Conservation (phyloP, 768 basidiomycete genomes). For the Sarcomyxa edulis region DNA sequence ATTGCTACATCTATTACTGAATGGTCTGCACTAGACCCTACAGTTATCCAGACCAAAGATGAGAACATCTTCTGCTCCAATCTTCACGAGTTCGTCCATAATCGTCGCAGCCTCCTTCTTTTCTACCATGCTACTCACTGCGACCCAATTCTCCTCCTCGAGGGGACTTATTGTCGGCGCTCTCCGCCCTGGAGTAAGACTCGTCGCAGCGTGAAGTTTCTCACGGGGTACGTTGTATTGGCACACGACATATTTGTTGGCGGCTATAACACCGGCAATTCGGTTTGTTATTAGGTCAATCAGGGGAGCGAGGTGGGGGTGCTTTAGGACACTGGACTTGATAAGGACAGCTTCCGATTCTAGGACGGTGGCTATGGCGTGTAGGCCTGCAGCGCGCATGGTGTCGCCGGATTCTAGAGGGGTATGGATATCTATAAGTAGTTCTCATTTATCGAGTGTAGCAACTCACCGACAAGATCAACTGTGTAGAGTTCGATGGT, state of each 20-base stretch:
- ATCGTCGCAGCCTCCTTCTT: constrained; percentile 71
- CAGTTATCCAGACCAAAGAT: constrained; percentile 92
- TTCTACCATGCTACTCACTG: constrained; percentile 89
- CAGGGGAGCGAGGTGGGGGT: constrained; percentile 56
- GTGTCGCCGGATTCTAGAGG: constrained; percentile 92
- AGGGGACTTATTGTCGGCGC: constrained; percentile 86
- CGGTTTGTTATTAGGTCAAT: constrained; percentile 80
- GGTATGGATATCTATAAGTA: neutral
- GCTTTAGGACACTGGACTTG: constrained; percentile 63
- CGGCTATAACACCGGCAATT: constrained; percentile 89
- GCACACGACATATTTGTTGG: constrained; percentile 81
- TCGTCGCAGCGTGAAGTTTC: constrained; percentile 53
- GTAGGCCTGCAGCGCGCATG: constrained; percentile 96
- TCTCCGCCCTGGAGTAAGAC: constrained; percentile 82
- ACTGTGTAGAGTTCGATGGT: constrained; percentile 39
- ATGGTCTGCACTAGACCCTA: constrained; percentile 82
- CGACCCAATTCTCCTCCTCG: constrained; percentile 85
- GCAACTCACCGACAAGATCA: constrained; percentile 84
- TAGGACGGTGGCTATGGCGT: constrained; percentile 87
- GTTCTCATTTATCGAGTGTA: neutral
- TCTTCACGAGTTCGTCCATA: constrained; percentile 82
- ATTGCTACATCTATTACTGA: constrained; percentile 9
- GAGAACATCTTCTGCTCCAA: constrained; percentile 89
- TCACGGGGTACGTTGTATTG: constrained; percentile 86
- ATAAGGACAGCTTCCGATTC: constrained; percentile 87